Conservation (phyloP, 352 stramenopile genomes). For the Phytophthora boehmeriae region DNA sequence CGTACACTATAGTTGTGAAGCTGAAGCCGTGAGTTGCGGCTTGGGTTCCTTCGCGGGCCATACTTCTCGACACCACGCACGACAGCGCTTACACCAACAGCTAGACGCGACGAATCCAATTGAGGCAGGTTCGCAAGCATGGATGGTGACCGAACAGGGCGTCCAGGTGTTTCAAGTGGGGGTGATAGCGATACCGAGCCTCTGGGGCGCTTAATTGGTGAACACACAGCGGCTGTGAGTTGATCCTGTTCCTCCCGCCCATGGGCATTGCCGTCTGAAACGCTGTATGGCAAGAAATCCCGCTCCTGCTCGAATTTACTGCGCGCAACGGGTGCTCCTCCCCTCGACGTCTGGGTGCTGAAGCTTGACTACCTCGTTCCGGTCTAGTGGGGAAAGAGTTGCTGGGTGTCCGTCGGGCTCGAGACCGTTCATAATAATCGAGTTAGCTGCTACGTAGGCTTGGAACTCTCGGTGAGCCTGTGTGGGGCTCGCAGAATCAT, state of each 20-base stretch:
- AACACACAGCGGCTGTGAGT: conserved; percentile 34
- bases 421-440: conserved; percentile 27
- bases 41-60: conserved; percentile 50
- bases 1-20: conserved; percentile 71
- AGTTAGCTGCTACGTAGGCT: conserved; percentile 48
- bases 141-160: conserved; percentile 39
- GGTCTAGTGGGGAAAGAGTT: conserved; percentile 27
- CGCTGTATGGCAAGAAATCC: conserved; percentile 33
- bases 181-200: conserved; percentile 4
- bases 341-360: conserved; percentile 5
- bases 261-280: conserved; percentile 44
- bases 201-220: conserved; percentile 36
- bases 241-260: conserved; percentile 29
- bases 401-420: conserved; percentile 4
- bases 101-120: conserved; percentile 57
- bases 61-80: conserved; percentile 57
- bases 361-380: conserved; percentile 7
- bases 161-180: conserved; percentile 17
- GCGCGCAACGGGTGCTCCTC: conserved; percentile 6
- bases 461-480: conserved; percentile 33
- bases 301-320: conserved; percentile 59
- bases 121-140: conserved; percentile 44
- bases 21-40: conserved; percentile 55
- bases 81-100: conserved; percentile 59
- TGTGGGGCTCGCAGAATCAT: conserved; percentile 13